Percentiles rank a stretch among this genome's conserved stretches.
Evolutionary conservation across 805 yeast species (phyloP).

Genomic region (Alloascoidea africana): DNA sequence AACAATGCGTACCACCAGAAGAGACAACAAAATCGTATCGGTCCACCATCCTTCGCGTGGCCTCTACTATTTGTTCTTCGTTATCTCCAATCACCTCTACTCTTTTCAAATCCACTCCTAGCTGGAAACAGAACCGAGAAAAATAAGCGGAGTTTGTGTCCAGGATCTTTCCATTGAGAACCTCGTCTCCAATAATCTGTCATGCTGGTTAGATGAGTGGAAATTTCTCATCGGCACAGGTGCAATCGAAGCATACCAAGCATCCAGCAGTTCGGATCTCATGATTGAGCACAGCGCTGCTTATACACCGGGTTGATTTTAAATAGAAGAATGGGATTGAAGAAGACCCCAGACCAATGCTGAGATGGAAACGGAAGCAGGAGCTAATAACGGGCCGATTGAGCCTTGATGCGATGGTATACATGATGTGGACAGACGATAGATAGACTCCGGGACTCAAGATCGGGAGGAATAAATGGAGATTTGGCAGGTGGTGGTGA

Average conservation of each 20-base stretch:
- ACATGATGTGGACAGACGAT: background rate
- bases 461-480: no score
- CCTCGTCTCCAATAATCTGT: slow-evolving; percentile 74
- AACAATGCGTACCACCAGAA: slow-evolving; percentile 27
- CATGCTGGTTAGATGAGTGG: slow-evolving; percentile 25
- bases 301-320: no score
- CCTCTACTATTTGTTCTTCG: slow-evolving; percentile 40
- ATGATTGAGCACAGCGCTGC: no score
- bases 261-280: slow-evolving; percentile 1
- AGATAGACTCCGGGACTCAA: background rate
- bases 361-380: background rate
- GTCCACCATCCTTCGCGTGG: slow-evolving; percentile 29
- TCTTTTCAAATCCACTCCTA: slow-evolving; percentile 51
- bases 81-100: slow-evolving; percentile 72
- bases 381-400: background rate
- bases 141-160: slow-evolving; percentile 68
- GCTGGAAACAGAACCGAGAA: slow-evolving; percentile 52
- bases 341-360: background rate
- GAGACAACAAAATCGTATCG: slow-evolving; percentile 59
- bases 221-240: background rate
- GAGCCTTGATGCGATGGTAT: background rate
- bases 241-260: background rate
- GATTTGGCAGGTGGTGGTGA: no score
- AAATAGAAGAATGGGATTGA: background rate
- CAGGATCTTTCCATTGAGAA: slow-evolving; percentile 67